These are phyloP conservation scores for Aureobasidium sp. DNA, from an alignment of 2,329 filamentous ascomycete species.

Conservation along the genomic window DNA sequence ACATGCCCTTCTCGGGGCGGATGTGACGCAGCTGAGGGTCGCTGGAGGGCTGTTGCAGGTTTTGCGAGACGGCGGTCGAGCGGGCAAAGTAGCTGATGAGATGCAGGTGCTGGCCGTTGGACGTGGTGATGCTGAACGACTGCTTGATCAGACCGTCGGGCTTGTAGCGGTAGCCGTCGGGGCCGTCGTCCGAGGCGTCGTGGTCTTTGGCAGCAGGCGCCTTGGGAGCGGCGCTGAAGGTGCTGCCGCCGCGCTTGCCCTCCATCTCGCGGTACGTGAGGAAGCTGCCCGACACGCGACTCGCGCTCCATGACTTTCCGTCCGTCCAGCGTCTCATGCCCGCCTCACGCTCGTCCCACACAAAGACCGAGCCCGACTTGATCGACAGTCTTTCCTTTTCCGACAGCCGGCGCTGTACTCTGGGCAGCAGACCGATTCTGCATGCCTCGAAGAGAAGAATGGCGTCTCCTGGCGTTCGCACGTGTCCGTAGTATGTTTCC, in stretches of 20 bases:
- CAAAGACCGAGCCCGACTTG: slow-evolving; percentile 92
- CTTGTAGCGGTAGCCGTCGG: slow-evolving; percentile 90
- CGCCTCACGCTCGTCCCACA: slow-evolving; percentile 98
- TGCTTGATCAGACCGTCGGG: slow-evolving; percentile 98
- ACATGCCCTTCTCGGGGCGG: slow-evolving; percentile 84
- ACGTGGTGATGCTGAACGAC: slow-evolving; percentile 97
- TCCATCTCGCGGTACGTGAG: slow-evolving; percentile 98
- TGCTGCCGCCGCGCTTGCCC: slow-evolving; percentile 77
- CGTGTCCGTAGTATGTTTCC: slow-evolving; percentile 95
- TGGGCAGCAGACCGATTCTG: slow-evolving; percentile 74
- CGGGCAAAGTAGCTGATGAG: slow-evolving; percentile 95
- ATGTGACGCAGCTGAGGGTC: slow-evolving; percentile 76
- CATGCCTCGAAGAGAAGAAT: slow-evolving; percentile 99
- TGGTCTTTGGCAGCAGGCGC: slow-evolving; percentile 33
- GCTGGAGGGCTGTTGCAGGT: slow-evolving; percentile 69
- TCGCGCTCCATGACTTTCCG: slow-evolving; percentile 98
- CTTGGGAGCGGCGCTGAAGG: slow-evolving; percentile 47
- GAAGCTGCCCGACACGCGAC: slow-evolving; percentile 93
- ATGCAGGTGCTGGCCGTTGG: slow-evolving; percentile 81
- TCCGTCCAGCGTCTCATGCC: slow-evolving; percentile 99
- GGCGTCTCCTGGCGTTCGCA: slow-evolving; percentile 90
- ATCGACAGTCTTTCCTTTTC: slow-evolving; percentile 97
- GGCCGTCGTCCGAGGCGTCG: slow-evolving; percentile 67
- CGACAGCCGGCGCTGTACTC: slow-evolving; percentile 84
- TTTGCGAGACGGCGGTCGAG: slow-evolving; percentile 61